Evolutionary conservation across 306 rosid species (phyloP), one percentile per base, ranked within the genome.

Genomic region (Sindora glabra): DNA sequence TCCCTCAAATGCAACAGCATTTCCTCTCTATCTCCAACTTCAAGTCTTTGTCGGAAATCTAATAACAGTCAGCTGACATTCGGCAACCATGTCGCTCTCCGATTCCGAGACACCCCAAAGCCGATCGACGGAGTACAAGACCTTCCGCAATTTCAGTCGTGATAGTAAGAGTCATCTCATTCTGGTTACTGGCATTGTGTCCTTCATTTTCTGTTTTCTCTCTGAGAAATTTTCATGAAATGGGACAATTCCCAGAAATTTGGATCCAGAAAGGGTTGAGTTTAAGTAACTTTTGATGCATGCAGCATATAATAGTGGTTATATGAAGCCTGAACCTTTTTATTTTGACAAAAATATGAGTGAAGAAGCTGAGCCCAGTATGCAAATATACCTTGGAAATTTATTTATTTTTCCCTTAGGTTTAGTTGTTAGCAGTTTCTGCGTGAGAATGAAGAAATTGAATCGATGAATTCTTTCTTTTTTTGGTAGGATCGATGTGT

Each of bases 111-210:
- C 82, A 42, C 70, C 82, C 40, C 48, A 61, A 21, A 77, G 83
- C 56, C 71, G 83, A 70, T 39, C 72, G 45, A 5, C 80, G 0
- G 96, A 88, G 45, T 82, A 83, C 81, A 88, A 78, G 69, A 65
- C 50, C 33, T 88, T 88, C 74, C 83, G 84, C 11, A 88, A 88
- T 57, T 46, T 74, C 74, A 88, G 86, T 54, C 98, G 88, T 21
- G 95, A 92, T 27, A 76, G 96, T 92, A 63, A 81, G 95, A 37
- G 53, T 52, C 53, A 18, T 27, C 71, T 53, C 44, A 0, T 54
- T 32, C 50, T 8, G 0, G 23, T 33, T 44, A 15, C 26, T 63
- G 10, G 52, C 19, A 29, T 18, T 13, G 52, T 14, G 7, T 7
- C 5, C 36, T 23, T 27, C 42, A 0, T 64, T 14, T 67, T 44